Base-by-base conservation (phyloP, 768 basidiomycete genomes). In the Auriscalpium vulgare region DNA sequence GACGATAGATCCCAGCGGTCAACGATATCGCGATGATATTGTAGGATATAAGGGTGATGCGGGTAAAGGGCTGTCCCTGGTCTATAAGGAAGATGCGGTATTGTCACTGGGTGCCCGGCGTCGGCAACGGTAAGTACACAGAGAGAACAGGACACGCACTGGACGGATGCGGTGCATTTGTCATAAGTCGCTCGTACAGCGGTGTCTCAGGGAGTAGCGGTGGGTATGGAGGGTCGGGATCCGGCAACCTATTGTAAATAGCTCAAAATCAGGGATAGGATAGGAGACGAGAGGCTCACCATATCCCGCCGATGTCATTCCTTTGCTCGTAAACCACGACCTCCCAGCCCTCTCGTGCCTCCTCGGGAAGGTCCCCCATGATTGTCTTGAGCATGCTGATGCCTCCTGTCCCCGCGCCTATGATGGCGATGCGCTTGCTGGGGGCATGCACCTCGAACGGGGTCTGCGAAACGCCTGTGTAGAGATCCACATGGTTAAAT, bases 351-450 rank as follows among this genome's bases (percentile, higher is more conserved):
- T 62, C 51, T 17, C 68, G 65, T 6, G 65, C 55, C 36, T 75
- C 69, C 19, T 68, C 66, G 11, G 78, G 78, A 7, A 84, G 61
- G 63, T 80, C 78, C 4, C 78, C 64, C 19, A 67, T 47, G 13
- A 80, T 62, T 7, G 75, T 75, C 63, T 79, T 80, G 23, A 84
- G 66, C 65, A 75, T 72, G 2, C 77, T 79, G 34, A 84, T 67
- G 1, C 82, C 82, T 5, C 76, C 80, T 59, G 77, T 82, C 1
- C 81, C 82, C 7, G 75, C 79, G 10, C 83, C 83, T 17, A 85
- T 71, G 50, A 84, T 75, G 7, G 76, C 82, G 51, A 85, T 77
- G 5, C 75, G 75, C 66, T 80, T 83, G 1, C 62, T 54, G 45
- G 62, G 56, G 45, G 46, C 16, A 11, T 36, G 37, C 13, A 44